Base-by-base conservation (phyloP, 495 filamentous ascomycete species). In the Terfezia claveryi region DNA sequence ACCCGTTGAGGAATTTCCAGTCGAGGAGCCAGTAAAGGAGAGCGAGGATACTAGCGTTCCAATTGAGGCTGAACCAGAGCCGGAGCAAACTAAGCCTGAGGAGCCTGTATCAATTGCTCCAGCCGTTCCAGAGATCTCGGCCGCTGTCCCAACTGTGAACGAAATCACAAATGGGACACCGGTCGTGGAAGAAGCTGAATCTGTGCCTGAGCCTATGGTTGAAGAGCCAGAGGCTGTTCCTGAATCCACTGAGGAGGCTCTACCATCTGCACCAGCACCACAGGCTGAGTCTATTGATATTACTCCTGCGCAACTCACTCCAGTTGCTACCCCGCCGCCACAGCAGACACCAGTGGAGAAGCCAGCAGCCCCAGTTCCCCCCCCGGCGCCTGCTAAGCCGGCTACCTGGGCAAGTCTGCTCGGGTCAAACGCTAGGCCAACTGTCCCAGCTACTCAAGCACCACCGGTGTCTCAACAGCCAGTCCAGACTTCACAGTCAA, bases 371-470 rank as follows among this genome's bases (percentile, higher is more conserved):
- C 68, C 72, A 56, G 67, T 66, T 17, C 62, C 72, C 41, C 68
- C 65, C 38, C 59, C 67, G 51, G 65, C 70, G 8, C 71, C 78
- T 36, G 61, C 73, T 16, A 77, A 73, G 62, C 80, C 80, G 36
- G 87, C 88, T 77, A 94, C 85, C 36, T 96, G 92, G 92, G 91
- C 91, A 36, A 91, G 72, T 69, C 78, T 91, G 10, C 76, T 76
- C 57, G 81, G 79, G 10, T 73, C 73, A 58, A 73, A 64, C 54
- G 51, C 67, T 16, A 64, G 63, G 23, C 68, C 71, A 54, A 67
- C 69, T 38, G 56, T 66, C 44, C 68, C 67, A 11, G 62, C 64
- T 57, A 53, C 68, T 52, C 64, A 71, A 8, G 56, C 71, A 51
- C 68, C 75, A 49, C 66, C 70, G 36, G 58, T 68, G 36, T 61